Base-by-base conservation (phyloP, 2,329 filamentous ascomycete species). In the Leptoxyphium fumago region DNA sequence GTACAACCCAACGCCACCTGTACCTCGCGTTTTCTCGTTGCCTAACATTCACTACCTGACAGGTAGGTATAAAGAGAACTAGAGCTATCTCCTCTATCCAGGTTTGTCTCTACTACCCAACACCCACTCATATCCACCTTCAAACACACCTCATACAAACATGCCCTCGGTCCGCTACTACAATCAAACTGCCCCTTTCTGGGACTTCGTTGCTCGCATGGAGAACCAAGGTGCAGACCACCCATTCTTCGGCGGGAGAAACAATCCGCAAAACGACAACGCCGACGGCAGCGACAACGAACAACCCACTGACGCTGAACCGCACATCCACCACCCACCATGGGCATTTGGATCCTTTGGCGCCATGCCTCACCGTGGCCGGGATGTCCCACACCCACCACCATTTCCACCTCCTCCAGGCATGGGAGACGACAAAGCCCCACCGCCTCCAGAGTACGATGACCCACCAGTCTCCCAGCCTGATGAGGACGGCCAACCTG, bases 161-260 rank as follows among this genome's bases (percentile, higher is more conserved):
- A 75, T 75, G 72, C 67, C 72, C 55, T 69, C 69, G 50, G 61
- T 74, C 47, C 64, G 66, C 46, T 70, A 73, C 55, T 66, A 73
- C 61, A 73, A 74, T 46, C 64, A 68, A 44, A 65, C 65, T 4
- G 64, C 67, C 52, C 69, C 71, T 42, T 73, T 76, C 55, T 75
- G 73, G 73, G 71, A 76, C 56, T 72, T 71, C 47, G 52, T 75
- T 43, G 64, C 69, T 43, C 63, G 60, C 48, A 61, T 77, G 10
- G 71, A 75, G 50, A 61, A 67, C 43, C 60, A 65, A 56, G 65
- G 62, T 43, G 47, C 53, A 29, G 56, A 63, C 18, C 65, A 72
- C 52, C 66, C 70, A 21, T 65, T 67, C 57, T 69, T 68, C 48
- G 55, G 36, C 18, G 38, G 32, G 9, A 8, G 32, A 18, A 38